Evolutionary conservation across 139 green algal species (phyloP), one percentile per base, ranked within the genome.

Genomic region (Desmodesmus armatus): DNA sequence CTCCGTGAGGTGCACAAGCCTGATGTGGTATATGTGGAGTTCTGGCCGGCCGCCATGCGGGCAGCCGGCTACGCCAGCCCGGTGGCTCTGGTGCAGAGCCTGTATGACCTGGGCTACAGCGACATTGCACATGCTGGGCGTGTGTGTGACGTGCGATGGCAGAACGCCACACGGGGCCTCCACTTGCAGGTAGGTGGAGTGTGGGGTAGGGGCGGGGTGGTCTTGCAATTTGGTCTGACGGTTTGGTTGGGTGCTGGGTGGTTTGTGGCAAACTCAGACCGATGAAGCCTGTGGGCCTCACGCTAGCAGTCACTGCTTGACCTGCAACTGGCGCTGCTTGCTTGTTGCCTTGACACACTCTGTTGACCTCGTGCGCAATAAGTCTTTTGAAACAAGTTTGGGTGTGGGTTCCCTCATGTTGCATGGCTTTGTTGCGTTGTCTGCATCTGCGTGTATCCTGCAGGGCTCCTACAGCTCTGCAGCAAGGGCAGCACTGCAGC

Each of bases 101-200:
- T 98, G 83, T 69, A 92, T 55, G 75, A 78, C 1, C 85, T 95
- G 74, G 95, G 95, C 43, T 98, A 97, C 88, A 88, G 73, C 0
- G 87, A 96, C 37, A 82, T 94, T 25, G 93, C 89, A 19, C 95
- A 98, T 85, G 89, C 92, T 4, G 95, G 95, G 23, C 85, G 85
- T 33, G 91, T 96, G 49, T 97, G 95, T 62, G 92, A 96, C 60
- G 84, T 93, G 83, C 91, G 94, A n/a, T 97, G 93, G 94, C 58
- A 84, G 63, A 93, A 94, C 77, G 84, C 93, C 55, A 96, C 91
- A 15, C 80, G 90, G 7, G 80, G 78, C n/a, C 77, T 95, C 33
- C 82, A 84, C 1, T 35, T 37, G 39, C 41, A 51, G 78, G 53
- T 78, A 40, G 0, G 63, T 80, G 44, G 35, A 23, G 40, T 33